A percentile compares a stretch with the other conserved stretches of the same genome.
Evolutionary conservation across 495 filamentous ascomycete species (phyloP).

Genomic region (Aspergillus heteromorphus): DNA sequence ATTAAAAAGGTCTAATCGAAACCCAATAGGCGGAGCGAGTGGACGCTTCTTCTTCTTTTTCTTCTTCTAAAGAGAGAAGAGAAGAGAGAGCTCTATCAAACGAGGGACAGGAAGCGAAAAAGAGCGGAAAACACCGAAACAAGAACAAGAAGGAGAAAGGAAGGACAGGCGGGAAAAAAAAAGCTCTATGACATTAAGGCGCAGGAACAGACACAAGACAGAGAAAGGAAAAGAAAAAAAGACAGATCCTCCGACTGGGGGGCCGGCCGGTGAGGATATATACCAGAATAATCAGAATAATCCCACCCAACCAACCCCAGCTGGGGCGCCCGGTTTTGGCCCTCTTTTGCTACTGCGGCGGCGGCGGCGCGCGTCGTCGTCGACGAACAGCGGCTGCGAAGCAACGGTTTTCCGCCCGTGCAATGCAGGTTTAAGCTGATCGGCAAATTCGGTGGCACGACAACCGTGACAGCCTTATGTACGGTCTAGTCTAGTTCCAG

Average conservation of each 20-base stretch:
- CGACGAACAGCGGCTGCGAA: too few relatives aligned
- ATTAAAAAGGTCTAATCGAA: constrained; percentile 11
- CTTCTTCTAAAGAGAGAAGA: too few relatives aligned
- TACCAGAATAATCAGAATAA: constrained; percentile 4
- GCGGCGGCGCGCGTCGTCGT: too few relatives aligned
- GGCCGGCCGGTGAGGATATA: constrained; percentile 4
- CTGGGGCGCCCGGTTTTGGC: neutral
- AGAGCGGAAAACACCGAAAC: constrained; percentile 19
- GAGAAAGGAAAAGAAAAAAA: constrained; percentile 8
- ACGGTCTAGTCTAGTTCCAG: too few relatives aligned
- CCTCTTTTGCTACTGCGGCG: neutral
- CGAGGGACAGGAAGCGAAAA: constrained; percentile 23
- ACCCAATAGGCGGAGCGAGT: constrained; percentile 6
- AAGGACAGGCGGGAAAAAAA: constrained; percentile 13
- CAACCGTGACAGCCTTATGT: constrained; percentile 10
- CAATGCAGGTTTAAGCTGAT: constrained; percentile 13
- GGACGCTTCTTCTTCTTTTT: constrained; percentile 5
- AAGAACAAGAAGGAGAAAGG: constrained; percentile 19
- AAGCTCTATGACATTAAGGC: constrained; percentile 24
- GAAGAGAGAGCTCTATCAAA: constrained; percentile 15
- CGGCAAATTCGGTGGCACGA: constrained; percentile 15
- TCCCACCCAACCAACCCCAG: neutral
- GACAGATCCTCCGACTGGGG: neutral
- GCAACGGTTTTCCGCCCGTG: constrained; percentile 13
- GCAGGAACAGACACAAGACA: constrained; percentile 11